Evolutionary conservation across 2,329 filamentous ascomycete genomes (phyloP), one percentile per base, ranked within the genome.

Genomic region (Botrytis tulipae): DNA sequence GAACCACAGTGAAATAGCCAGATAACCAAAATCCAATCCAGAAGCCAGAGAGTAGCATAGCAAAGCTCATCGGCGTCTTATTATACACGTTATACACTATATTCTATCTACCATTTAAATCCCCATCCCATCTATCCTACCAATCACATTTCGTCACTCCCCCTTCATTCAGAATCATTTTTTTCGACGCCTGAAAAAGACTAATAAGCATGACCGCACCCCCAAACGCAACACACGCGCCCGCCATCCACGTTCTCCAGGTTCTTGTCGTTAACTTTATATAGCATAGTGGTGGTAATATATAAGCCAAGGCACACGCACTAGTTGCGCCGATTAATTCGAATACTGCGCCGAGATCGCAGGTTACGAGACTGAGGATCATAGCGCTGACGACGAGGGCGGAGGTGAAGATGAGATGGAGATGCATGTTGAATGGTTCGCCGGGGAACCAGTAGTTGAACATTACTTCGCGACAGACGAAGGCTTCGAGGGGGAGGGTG

Each of bases 391-490:
- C 85, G n/a, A 98, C 93, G 40, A 98, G 87, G 7, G 89, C 86
- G 0, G 94, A 94, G 77, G 92, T 97, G 82, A 98, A 92, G 74
- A 97, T 88, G 63, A 99, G 83, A 83, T 99, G 96, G 0, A 82
- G 71, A 54, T 91, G 91, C 78, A 94, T 89, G 81, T 94, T 91
- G 84, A 95, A 97, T 0, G 92, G 92, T 51, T 80, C 77, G 7
- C 74, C 86, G 0, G 88, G 88, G 79, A 87, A 90, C 81, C 86
- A 91, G 83, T 97, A 98, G 76, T 93, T 94, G 78, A 93, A 89
- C 93, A 98, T 97, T 76, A 98, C 95, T 83, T 98, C 96, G 80
- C 96, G 90, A 83, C 96, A 99, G 72, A 99, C 96, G 82, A 99
- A 99, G 25, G 94, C 95, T 85, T 99, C 96, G 74, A 99, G 91